Percentiles rank a stretch among this genome's conserved stretches.
These are phyloP conservation scores for Pistacia atlantica DNA, from an alignment of 345 rosid genomes.

Conservation along the genomic window DNA sequence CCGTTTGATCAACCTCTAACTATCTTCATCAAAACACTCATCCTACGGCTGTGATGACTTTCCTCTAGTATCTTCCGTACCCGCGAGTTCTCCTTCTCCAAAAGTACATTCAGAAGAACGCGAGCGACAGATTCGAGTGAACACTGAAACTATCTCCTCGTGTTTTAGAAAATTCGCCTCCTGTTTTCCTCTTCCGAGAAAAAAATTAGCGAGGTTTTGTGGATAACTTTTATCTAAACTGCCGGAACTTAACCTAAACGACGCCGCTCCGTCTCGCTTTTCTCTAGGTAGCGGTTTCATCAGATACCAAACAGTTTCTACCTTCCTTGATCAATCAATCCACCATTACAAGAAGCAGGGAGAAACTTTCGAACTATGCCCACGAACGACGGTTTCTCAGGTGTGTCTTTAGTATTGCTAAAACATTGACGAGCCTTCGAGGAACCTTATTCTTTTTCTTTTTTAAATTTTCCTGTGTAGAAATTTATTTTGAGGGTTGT, in stretches of 20 bases:
- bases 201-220: background rate
- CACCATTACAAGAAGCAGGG: background rate
- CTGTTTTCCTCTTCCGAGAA: background rate
- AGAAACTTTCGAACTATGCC: constrained; percentile 18
- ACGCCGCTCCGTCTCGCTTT: background rate
- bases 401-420: background rate
- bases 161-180: background rate
- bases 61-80: no score
- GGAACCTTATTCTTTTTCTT: background rate
- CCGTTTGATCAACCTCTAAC: background rate
- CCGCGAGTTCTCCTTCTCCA: background rate
- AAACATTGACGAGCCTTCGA: background rate
- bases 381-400: constrained; percentile 28
- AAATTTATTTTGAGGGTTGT: background rate
- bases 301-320: background rate
- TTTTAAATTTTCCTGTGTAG: background rate
- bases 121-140: constrained; percentile 5
- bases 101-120: background rate
- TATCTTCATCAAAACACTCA: background rate
- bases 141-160: background rate
- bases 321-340: background rate
- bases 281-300: background rate
- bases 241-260: background rate
- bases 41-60: constrained; percentile 8
- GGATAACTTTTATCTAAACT: background rate